Base-by-base conservation (phyloP, 2,329 filamentous ascomycete species). In the Pseudopithomyces chartarum region DNA sequence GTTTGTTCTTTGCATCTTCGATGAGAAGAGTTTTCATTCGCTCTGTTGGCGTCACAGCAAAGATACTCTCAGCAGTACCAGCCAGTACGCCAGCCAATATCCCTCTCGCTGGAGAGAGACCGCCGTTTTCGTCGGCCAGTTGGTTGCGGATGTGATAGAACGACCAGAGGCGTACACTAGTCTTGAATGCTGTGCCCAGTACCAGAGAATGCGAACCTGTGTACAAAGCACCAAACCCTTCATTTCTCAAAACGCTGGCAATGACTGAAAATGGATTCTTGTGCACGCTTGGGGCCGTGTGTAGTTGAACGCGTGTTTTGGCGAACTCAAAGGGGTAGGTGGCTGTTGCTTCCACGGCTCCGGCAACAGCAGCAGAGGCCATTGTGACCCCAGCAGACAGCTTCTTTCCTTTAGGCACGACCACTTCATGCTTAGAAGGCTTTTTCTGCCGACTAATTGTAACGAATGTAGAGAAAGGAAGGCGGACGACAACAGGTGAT, bases 341-440 rank as follows among this genome's bases (percentile, higher is more conserved):
- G 19, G 78, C 71, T 2, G 79, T 75, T 4, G 82, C 82, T 66
- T 85, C 83, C 7, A 83, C 73, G n/a, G 76, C 81, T 12, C 83
- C 84, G 6, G 82, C 84, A 11, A 83, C 62, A 17, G 79, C 82
- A 22, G 83, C 83, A 1, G 83, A 74, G 15, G 82, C 61, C 1
- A 85, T 69, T 0, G 82, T 84, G 8, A 66, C 52, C 1, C 56
- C 29, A 4, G 59, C 52, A 10, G 59, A 58, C 6, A 48, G 54
- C 2, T 29, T 54, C 13, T 56, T 52, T 10, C 55, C 59, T 22
- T 40, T 40, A 3, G 34, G 10, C 6, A 29, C 17, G 23, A 17
- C 29, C 11, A 11, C 22, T 2, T 39, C 47, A 39, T 50, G 19
- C 39, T 11, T 34, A 39, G 20, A 34, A 54, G 52, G 12, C 17